Base-by-base conservation (phyloP, 2,329 filamentous ascomycete species). In the Cytospora leucostoma region DNA sequence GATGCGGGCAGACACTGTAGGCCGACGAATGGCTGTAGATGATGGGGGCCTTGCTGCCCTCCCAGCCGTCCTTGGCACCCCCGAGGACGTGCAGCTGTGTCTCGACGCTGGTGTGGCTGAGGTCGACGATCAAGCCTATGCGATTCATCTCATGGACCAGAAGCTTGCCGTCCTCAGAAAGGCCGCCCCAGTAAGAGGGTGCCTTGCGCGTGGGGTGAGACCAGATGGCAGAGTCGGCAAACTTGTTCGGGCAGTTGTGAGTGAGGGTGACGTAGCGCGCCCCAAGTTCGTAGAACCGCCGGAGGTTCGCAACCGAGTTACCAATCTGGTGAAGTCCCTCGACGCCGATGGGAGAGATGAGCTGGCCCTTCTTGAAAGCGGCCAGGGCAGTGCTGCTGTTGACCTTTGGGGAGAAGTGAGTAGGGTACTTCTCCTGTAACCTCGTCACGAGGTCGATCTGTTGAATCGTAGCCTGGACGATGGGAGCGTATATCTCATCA, bases 271-370 rank as follows among this genome's bases (percentile, higher is more conserved):
- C 88, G 71, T 97, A 97, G 56, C 92, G 88, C 6, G 93, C 93
- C 1, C 94, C 94, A 3, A 96, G 81, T 3, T 83, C 79, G 74
- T 95, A 81, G 75, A 89, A 97, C 32, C 86, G 81, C 7, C 94
- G 87, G 11, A 98, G 80, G 61, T 88, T 93, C 49, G 89, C 83
- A 32, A 88, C 80, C 1, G 88, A 91, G 77, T 97, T 97, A 64
- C 92, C 93, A 69, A 98, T 96, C 71, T 97, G 94, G 73, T 98
- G 94, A 8, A 97, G 83, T 4, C 94, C 94, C 77, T 97, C 93
- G 59, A 96, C 86, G 3, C 89, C 91, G 4, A 94, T 78, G 0
- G 91, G 90, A 1, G 90, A 93, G 70, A 95, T 90, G 56, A 96
- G 80, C 69, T 85, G 85, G 67, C 83, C 83, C 33, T 80, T 68